Evolutionary conservation across 2,329 filamentous ascomycete species (phyloP).

Genomic region (Diaporthe sp.): DNA sequence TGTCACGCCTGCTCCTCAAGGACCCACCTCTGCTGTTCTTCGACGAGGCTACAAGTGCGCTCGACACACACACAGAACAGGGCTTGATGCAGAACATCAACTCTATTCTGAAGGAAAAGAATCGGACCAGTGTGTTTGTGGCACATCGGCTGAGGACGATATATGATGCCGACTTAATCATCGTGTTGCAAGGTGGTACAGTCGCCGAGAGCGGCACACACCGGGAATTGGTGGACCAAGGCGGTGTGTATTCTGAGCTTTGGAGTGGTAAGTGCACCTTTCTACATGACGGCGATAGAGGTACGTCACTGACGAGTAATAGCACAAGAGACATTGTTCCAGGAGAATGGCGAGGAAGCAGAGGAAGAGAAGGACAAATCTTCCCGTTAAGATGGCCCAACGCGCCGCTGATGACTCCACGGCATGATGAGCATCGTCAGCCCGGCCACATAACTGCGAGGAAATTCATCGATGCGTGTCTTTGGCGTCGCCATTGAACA

Average conservation of each 20-base stretch:
- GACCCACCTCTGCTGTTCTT: conserved; percentile 94
- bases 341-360: conserved; percentile 59
- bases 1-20: conserved; percentile 87
- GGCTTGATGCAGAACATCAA: conserved; percentile 93
- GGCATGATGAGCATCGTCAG: not conserved
- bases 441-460: not conserved
- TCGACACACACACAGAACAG: conserved; percentile 95
- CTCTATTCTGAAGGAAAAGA: conserved; percentile 88
- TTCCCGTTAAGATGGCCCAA: conserved; percentile 63
- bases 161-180: conserved; percentile 92
- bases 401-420: too few species aligned
- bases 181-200: conserved; percentile 85
- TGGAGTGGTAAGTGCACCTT: conserved; percentile 80
- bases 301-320: conserved; percentile 42
- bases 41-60: conserved; percentile 91
- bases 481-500: too few species aligned
- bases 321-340: conserved; percentile 75
- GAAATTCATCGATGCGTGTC: not conserved
- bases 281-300: not conserved
- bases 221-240: conserved; percentile 81
- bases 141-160: conserved; percentile 94
- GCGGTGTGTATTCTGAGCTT: conserved; percentile 87
- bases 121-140: conserved; percentile 92
- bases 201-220: conserved; percentile 95
- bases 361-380: conserved; percentile 55